Evolutionary conservation across 1,284 basidiomycete genomes (phyloP), one percentile per base, ranked within the genome.

Genomic region (Rhodotorula sp.): DNA sequence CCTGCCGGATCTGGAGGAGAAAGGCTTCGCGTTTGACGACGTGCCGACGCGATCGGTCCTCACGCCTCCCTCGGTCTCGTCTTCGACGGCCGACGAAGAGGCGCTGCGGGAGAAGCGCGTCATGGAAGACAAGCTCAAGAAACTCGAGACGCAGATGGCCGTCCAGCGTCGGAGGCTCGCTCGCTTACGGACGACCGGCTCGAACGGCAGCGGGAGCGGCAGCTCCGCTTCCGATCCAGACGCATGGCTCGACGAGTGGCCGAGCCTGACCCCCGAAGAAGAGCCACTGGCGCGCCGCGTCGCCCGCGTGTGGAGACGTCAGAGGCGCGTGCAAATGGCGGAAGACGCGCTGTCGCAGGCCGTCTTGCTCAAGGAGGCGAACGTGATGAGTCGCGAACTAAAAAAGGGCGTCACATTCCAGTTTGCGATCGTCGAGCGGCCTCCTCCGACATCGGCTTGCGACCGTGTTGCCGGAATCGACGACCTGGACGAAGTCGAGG

Each of bases 401-500:
- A 85, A 86, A 46, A 93, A 95, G 79, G 86, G 89, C 57, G 91
- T 95, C 54, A 85, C 87, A 14, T 98, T 95, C 81, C 97, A 99
- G 81, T 95, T 96, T 78, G 87, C 96, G 60, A 87, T 91, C 33
- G 88, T 94, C 61, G 91, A 90, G 33, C 55, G 61, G 5, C 62
- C 62, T 30, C 86, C 88, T 18, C 92, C 94, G 6, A 85, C 84
- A 24, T 96, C 94, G 24, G 88, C 89, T 5, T 85, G 93, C 54
- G 93, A 94, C 78, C 88, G 89, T 37, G 90, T 94, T 71, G 90
- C 90, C 33, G 92, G 92, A 4, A 83, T 97, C 53, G 89, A 58
- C 56, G 90, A 94, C 78, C 92, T 96, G 79, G 95, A 95, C 44
- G 93, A 96, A 76, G 90, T 93, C n/a, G 86, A 89, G 29, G 91